These are phyloP conservation scores for Ceratocystis diversiconidia DNA, from an alignment of 2,329 filamentous ascomycete genomes.

Conservation along the genomic window DNA sequence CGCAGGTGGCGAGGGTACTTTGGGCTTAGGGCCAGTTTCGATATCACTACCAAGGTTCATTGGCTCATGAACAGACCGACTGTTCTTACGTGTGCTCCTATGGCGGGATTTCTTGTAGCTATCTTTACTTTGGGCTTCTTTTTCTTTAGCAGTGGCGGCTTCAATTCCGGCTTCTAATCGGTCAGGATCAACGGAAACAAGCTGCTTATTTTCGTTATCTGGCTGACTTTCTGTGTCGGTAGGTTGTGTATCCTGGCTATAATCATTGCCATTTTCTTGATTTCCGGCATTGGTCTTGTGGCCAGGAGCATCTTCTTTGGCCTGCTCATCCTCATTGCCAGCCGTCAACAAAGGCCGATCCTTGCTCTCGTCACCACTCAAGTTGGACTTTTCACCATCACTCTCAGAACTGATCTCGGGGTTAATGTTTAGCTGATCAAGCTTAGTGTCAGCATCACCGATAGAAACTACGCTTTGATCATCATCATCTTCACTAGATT, in stretches of 20 bases:
- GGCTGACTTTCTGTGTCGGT: neutral
- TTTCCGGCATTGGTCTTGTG: neutral
- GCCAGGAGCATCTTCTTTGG: neutral
- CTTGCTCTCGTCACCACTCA: neutral
- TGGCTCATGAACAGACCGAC: neutral
- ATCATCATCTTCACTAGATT: neutral
- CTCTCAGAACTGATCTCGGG: neutral
- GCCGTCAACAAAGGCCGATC: neutral
- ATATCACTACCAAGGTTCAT: neutral
- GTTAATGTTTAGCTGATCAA: neutral
- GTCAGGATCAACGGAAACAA: neutral
- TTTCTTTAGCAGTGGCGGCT: neutral
- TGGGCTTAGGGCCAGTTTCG: neutral
- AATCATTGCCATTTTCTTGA: neutral
- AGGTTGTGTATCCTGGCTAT: neutral
- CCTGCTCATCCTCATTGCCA: constrained; percentile 7
- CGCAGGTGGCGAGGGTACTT: constrained; percentile 11
- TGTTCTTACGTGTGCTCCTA: neutral
- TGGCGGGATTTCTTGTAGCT: neutral
- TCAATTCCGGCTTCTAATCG: neutral
- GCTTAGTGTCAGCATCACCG: neutral
- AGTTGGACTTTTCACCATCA: neutral
- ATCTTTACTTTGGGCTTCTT: neutral
- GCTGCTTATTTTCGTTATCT: constrained; percentile 1
- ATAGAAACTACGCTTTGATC: neutral